Base-by-base conservation (phyloP, 257 asterid genomes). In the Penstemon davidsonii region DNA sequence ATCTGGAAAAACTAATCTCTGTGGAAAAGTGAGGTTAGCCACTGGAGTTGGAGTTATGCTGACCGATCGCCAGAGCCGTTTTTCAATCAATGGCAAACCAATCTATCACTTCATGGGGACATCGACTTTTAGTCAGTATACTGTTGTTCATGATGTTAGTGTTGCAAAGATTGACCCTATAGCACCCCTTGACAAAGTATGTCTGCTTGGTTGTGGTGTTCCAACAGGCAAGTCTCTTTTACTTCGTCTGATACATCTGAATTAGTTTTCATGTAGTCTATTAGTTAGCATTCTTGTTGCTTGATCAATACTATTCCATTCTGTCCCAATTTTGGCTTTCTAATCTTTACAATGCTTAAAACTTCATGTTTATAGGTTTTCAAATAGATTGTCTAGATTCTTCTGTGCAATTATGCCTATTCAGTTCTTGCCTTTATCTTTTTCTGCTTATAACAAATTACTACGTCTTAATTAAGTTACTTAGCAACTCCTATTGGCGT, bases 101-200 rank as follows among this genome's bases (percentile, higher is more conserved):
- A 71, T 94, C 62, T 94, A 91, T 70, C 99, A 94, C 81, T 94
- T 91, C 84, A 94, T 94, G 99, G 99, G 99, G 65, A 91, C 99
- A 63, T 94, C 99, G 7, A 94, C 99, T 0, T 94, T 94, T 69
- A 94, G 98, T 75, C 98, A 91, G 79, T 94, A 92, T 74, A 89
- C 96, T 18, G 98, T 92, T 65, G 98, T 92, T 51, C 96, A 92
- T 77, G 91, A 92, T 70, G 96, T 92, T 18, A 92, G 98, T 57
- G 96, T 92, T 71, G 98, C 98, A 54, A 92, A 92, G 85, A 86
- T 92, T 75, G 89, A 87, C 76, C 90, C 90, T 36, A 58, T 55
- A 60, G 98, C 98, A 47, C 98, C 98, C 51, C 58, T 92, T 83
- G 98, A 92, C 60, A 92, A 92, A 86, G 96, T 92, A 4, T 92